Conservation (phyloP, 805 yeast species). For the Candida railenensis region DNA sequence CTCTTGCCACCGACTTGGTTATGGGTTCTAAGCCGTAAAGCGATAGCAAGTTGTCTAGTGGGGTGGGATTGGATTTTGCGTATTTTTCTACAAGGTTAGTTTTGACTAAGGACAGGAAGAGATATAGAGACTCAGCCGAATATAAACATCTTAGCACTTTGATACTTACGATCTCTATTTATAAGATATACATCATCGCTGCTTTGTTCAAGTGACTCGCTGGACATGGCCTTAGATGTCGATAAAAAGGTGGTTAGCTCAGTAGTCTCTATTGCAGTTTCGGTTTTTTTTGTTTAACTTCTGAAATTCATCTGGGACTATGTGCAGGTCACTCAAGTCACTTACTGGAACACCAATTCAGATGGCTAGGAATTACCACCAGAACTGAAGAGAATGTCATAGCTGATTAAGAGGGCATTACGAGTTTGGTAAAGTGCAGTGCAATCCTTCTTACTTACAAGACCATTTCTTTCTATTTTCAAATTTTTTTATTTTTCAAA, state of each 20-base stretch:
- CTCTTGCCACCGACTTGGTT: constrained; percentile 80
- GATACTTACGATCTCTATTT: constrained; percentile 1
- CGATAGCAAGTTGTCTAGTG: constrained; percentile 65
- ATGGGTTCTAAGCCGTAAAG: constrained; percentile 66
- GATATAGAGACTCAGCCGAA: too few species aligned
- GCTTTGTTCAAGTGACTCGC: background rate
- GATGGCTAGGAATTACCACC: too few species aligned
- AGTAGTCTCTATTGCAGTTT: too few species aligned
- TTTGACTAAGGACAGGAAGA: background rate
- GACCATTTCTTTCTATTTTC: background rate
- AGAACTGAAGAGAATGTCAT: too few species aligned
- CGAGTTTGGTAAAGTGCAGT: too few species aligned
- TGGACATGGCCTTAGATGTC: background rate
- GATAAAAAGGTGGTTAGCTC: too few species aligned
- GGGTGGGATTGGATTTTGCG: constrained; percentile 60
- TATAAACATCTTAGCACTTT: background rate
- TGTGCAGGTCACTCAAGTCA: too few species aligned
- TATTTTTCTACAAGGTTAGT: constrained; percentile 16
- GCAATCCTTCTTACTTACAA: too few species aligned
- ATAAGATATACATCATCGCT: constrained; percentile 1
- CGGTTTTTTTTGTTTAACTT: too few species aligned
- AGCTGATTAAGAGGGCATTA: too few species aligned
- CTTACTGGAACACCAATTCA: too few species aligned
- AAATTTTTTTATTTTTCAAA: constrained; percentile 2
- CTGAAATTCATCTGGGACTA: too few species aligned